Evolutionary conservation across 768 basidiomycete species (phyloP).

Genomic region (Phylloporus arenicola): DNA sequence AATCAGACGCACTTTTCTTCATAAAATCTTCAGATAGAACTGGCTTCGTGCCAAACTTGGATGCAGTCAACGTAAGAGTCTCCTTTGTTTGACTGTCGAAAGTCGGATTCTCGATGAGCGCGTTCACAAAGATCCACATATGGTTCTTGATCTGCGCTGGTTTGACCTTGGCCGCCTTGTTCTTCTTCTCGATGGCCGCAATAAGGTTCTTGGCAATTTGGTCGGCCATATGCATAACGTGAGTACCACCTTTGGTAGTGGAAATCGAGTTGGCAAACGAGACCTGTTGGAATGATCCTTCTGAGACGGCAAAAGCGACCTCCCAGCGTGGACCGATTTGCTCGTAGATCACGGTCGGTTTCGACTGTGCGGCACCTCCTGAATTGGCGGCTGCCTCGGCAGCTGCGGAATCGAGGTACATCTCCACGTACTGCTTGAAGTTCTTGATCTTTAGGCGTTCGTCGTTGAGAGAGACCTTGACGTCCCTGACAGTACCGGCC

Average conservation of each 20-base stretch:
- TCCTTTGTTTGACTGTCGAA: conserved; percentile 99
- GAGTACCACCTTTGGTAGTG: conserved; percentile 94
- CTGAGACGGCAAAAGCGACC: conserved; percentile 89
- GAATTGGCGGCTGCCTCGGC: conserved; percentile 63
- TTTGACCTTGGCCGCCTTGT: conserved; percentile 94
- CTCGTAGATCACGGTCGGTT: conserved; percentile 81
- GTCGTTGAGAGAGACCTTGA: conserved; percentile 92
- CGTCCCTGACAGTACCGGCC: conserved; percentile 89
- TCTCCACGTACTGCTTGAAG: conserved; percentile 95
- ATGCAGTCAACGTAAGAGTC: conserved; percentile 76
- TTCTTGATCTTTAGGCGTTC: conserved; percentile 87
- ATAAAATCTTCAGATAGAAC: conserved; percentile 84
- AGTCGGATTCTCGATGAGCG: conserved; percentile 93
- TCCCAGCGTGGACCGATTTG: conserved; percentile 83
- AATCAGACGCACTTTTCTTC: conserved; percentile 71
- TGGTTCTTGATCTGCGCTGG: conserved; percentile 92
- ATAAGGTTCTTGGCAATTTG: conserved; percentile 85
- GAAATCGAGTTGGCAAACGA: conserved; percentile 98
- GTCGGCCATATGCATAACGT: conserved; percentile 80
- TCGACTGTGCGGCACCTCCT: conserved; percentile 73
- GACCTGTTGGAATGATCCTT: conserved; percentile 88
- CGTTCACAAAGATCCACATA: conserved; percentile 97
- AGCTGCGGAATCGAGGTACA: conserved; percentile 79
- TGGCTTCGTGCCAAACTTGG: conserved; percentile 90
- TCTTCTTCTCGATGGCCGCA: conserved; percentile 87